A percentile compares a stretch with the other conserved stretches of the same genome.
Conservation (phyloP, 495 filamentous ascomycete genomes). For the Emericellopsis terricola region DNA sequence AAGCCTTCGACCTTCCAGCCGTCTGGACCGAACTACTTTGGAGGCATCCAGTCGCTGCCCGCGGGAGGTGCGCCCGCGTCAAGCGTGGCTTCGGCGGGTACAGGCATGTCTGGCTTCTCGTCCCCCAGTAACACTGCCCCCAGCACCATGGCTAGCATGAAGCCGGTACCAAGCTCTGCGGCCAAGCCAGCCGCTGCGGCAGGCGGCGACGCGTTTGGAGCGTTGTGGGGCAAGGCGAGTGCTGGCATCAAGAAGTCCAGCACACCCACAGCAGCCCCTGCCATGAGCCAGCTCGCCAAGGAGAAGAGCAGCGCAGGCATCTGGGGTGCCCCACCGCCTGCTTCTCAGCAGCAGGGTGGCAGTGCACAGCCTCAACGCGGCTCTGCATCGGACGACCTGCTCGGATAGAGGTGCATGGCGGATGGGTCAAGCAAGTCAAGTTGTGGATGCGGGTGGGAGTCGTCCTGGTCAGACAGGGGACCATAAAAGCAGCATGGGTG, state of each 20-base stretch:
- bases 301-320: conserved; percentile 88
- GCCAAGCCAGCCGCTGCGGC: conserved; percentile 31
- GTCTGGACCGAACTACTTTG: conserved; percentile 82
- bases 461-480: not conserved
- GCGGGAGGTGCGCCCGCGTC: conserved; percentile 12
- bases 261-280: conserved; percentile 40
- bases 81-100: conserved; percentile 10
- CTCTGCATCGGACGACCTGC: conserved; percentile 19
- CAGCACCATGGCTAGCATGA: conserved; percentile 13
- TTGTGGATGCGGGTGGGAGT: not conserved
- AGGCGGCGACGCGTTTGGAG: conserved; percentile 72
- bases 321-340: conserved; percentile 61
- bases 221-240: conserved; percentile 64
- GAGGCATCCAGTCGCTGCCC: conserved; percentile 43
- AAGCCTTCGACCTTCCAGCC: conserved; percentile 58
- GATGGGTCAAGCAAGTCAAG: not conserved
- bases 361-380: conserved; percentile 4
- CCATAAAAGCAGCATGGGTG: conserved; percentile 2
- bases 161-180: conserved; percentile 18
- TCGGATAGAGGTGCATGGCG: conserved; percentile 16
- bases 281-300: conserved; percentile 84
- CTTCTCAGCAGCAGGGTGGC: conserved; percentile 15
- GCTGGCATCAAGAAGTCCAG: conserved; percentile 61
- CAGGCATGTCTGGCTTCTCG: not conserved
- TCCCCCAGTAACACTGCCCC: conserved; percentile 5